A percentile compares a stretch with the other conserved stretches of the same genome.
Conservation (phyloP, 2,329 filamentous ascomycete genomes). For the Trichoderma polysporum region DNA sequence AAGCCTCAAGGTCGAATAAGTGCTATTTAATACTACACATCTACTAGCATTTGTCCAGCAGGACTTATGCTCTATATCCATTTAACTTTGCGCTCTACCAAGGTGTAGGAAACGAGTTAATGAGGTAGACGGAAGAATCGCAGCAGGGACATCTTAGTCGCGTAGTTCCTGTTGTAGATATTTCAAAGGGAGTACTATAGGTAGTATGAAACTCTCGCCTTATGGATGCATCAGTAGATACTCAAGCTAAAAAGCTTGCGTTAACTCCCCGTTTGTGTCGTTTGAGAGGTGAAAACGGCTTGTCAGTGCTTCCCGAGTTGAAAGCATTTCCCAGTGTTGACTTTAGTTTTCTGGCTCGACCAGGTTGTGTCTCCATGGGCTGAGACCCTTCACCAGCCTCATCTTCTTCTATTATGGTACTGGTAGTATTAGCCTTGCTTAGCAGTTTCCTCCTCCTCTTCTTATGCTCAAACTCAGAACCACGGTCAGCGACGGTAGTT, state of each 20-base stretch:
- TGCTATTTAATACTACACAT: not conserved
- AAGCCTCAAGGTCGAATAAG: not conserved
- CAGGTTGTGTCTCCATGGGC: not conserved
- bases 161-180: not conserved
- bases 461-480: not conserved
- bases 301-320: conserved; percentile 48
- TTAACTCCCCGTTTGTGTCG: conserved; percentile 62
- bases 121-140: not conserved
- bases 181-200: not conserved
- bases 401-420: conserved; percentile 7
- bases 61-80: not conserved
- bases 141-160: not conserved
- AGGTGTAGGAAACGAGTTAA: not conserved
- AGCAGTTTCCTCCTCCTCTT: conserved; percentile 18
- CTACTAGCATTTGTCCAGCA: not conserved
- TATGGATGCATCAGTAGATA: not conserved
- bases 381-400: not conserved
- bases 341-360: conserved; percentile 26
- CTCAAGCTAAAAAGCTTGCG: conserved; percentile 52
- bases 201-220: not conserved
- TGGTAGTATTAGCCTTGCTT: conserved; percentile 1
- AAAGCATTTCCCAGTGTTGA: conserved; percentile 42
- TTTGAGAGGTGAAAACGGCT: conserved; percentile 70
- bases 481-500: not conserved
- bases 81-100: not conserved